A percentile compares a stretch with the other conserved stretches of the same genome.
Conservation (phyloP, 1,139 yeast genomes). For the Wickerhamiella pararugosa region DNA sequence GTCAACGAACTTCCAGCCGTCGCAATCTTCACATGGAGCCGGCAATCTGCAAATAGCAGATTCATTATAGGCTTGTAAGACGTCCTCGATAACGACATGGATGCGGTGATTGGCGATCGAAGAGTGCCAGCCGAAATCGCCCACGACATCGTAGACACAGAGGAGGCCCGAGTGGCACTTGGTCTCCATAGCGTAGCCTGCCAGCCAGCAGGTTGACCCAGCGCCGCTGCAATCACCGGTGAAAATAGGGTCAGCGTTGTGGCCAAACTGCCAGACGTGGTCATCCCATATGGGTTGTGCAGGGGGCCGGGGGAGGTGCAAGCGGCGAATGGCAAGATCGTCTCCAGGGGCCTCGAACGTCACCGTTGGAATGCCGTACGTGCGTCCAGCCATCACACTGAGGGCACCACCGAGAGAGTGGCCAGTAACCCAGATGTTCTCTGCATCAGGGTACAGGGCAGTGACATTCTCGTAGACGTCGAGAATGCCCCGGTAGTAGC, state of each 20-base stretch:
- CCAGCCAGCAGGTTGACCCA: constrained; percentile 74
- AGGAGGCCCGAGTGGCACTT: constrained; percentile 85
- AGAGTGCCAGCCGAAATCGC: constrained; percentile 84
- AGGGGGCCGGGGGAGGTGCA: constrained; percentile 88
- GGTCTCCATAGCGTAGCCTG: constrained; percentile 96
- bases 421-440: constrained; percentile 77
- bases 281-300: constrained; percentile 69
- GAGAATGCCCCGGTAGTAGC: constrained; percentile 69
- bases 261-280: constrained; percentile 89
- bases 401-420: constrained; percentile 92
- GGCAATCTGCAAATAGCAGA: constrained; percentile 64
- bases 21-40: constrained; percentile 62
- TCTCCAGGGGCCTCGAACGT: constrained; percentile 95
- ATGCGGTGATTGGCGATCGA: constrained; percentile 79
- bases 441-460: constrained; percentile 46
- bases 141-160: constrained; percentile 81
- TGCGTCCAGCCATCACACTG: constrained; percentile 67
- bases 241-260: constrained; percentile 91
- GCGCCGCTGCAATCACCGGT: constrained; percentile 98
- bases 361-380: constrained; percentile 81
- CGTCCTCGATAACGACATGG: constrained; percentile 78
- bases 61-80: constrained; percentile 53
- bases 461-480: constrained; percentile 67
- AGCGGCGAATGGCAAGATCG: constrained; percentile 59
- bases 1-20: constrained; percentile 71